Base-by-base conservation (phyloP, 441 rosid genomes). In the Adansonia rubrostipa region DNA sequence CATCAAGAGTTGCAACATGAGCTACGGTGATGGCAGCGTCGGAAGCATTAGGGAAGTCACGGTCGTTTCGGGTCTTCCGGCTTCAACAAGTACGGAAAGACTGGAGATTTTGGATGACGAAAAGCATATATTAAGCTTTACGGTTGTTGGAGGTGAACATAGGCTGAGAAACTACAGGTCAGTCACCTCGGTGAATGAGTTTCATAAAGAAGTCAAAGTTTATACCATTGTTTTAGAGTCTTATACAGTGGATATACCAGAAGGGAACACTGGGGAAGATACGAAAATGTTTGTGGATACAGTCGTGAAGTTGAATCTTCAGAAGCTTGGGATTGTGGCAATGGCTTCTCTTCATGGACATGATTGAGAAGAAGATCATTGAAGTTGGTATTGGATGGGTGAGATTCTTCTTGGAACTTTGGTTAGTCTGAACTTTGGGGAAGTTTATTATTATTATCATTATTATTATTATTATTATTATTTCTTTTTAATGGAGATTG, bases 211-310 rank as follows among this genome's bases (percentile, higher is more conserved):
- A 42, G 91, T 84, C 3, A 80, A 74, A 80, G 80, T 78, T 20
- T 90, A 91, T 79, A 87, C 92, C n/a, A 20, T 92, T 22, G 98
- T 92, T 57, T 78, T 90, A 75, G 98, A 94, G 82, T 92, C 97
- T 0, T 94, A 92, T 80, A 78, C 79, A 3, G 98, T 94, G 42
- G 98, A 94, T 79, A 87, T 92, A 9, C 98, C 97, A 3, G 89
- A 88, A 9, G 98, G 98, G 0, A 94, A 94, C 62, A 88, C 96
- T 0, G 89, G 64, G 19, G 93, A 84, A 64, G 98, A 94, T 80
- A 89, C 97, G 0, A 88, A 89, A 87, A 90, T 92, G 94, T 94
- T 94, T 51, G 93, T 79, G 28, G 98, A 94, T 68, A 94, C 98
- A 61, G 97, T 94, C 20, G 92, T 94, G n/a, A 92, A 92, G 84